Evolutionary conservation across 345 rosid species (phyloP), one percentile per base, ranked within the genome.

Genomic region (Murraya koenigii): DNA sequence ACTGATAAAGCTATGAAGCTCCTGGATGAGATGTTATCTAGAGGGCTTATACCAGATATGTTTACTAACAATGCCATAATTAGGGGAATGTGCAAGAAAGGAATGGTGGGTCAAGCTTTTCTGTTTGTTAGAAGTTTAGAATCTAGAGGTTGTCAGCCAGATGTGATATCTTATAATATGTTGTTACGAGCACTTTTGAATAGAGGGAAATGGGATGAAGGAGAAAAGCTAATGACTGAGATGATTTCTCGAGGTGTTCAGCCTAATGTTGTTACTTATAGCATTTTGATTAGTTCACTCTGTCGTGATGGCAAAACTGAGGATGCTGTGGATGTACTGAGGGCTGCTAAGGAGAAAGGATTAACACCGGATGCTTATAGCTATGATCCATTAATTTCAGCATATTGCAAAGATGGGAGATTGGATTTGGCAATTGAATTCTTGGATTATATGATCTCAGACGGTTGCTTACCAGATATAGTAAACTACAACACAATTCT

Each of bases 331-430:
- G 81, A 87, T 80, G 83, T 93, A 6, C 78, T 93, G 72, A 87
- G 77, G 85, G 78, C 75, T 49, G 91, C 90, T 88, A 85, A 82
- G 80, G 91, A 89, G 25, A 88, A 83, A 82, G 95, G 93, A 11
- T 74, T 90, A 67, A 85, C 85, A 1, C 94, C 94, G 0, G 93
- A 95, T 84, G 87, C 92, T 23, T 92, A 86, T 59, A 88, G 97
- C 77, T 95, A 93, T 30, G 93, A 95, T 71, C 98, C 98, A 0
- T 75, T 95, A 82, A 87, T 95, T 19, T 88, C 95, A n/a, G 94
- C 97, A 13, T 87, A 86, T 52, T 93, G 94, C 78, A 88, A 86
- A 83, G 91, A 88, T 66, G 91, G 94, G 44, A 92, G 85, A 69
- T 80, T 93, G 80, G 93, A 88, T 81, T 75, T 87, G 86, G 98